These are phyloP conservation scores for Tetracladium maxilliforme DNA, from an alignment of 2,329 filamentous ascomycete species.

Conservation along the genomic window DNA sequence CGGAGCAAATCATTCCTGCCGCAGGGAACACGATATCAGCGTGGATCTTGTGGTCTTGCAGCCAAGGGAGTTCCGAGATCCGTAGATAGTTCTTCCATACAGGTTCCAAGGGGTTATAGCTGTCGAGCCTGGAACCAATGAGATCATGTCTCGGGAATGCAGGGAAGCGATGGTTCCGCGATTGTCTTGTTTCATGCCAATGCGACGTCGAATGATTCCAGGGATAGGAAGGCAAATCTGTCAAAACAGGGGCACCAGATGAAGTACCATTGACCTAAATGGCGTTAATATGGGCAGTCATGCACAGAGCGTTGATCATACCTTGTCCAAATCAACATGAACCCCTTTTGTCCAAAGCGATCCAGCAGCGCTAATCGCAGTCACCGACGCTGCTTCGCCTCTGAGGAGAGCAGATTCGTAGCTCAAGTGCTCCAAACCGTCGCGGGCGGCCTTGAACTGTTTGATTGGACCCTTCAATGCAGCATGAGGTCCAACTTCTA, in stretches of 20 bases:
- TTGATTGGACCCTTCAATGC: conserved; percentile 16
- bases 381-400: background rate
- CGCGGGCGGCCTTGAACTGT: background rate
- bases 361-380: background rate
- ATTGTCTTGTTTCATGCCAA: conserved; percentile 36
- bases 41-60: conserved; percentile 31
- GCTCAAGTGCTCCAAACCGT: background rate
- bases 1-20: conserved; percentile 18
- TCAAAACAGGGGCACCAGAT: background rate
- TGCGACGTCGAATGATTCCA: conserved; percentile 38
- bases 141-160: conserved; percentile 29
- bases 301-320: background rate
- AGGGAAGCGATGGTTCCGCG: conserved; percentile 26
- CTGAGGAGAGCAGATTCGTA: background rate
- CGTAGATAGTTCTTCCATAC: conserved; percentile 20
- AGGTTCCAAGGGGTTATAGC: conserved; percentile 7
- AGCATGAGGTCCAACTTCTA: conserved; percentile 19
- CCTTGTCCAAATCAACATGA: background rate
- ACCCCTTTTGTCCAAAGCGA: background rate
- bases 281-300: background rate
- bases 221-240: conserved; percentile 33
- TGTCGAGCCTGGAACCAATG: conserved; percentile 19
- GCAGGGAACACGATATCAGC: conserved; percentile 31
- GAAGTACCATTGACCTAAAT: no score
- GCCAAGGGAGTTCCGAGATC: conserved; percentile 25